Conservation (phyloP, 1,139 yeast genomes). For the Magnusiomyces magnusii region DNA sequence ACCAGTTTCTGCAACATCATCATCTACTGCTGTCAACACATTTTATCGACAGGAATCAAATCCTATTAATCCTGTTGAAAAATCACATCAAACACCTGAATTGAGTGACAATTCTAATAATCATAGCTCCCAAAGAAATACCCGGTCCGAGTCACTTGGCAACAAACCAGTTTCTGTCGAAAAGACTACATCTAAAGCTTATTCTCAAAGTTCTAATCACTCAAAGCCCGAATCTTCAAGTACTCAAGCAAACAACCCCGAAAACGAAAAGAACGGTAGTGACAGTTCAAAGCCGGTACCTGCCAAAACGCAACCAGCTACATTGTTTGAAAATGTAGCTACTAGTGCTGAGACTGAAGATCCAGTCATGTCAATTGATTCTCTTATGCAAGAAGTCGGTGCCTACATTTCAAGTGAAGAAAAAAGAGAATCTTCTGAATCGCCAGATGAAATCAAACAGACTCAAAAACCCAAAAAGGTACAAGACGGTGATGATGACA, state of each 20-base stretch:
- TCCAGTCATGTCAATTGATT: neutral
- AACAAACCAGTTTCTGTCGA: too few relatives aligned
- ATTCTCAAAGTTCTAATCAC: neutral
- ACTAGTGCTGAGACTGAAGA: neutral
- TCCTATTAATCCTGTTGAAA: neutral
- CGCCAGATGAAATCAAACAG: neutral
- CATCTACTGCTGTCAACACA: neutral
- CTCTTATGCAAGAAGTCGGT: neutral
- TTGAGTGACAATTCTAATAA: too few relatives aligned
- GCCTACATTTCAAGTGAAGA: slow-evolving; percentile 2
- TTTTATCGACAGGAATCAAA: neutral
- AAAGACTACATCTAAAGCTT: neutral
- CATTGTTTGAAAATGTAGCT: neutral
- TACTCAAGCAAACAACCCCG: neutral
- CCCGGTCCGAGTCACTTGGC: too few relatives aligned
- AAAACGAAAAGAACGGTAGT: too few relatives aligned
- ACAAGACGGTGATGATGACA: neutral
- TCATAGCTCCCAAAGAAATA: too few relatives aligned
- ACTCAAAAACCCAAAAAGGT: neutral
- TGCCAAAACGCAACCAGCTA: neutral
- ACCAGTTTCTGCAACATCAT: too few relatives aligned
- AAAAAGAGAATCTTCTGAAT: neutral
- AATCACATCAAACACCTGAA: neutral
- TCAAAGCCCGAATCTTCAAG: too few relatives aligned
- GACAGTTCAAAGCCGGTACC: too few relatives aligned